Evolutionary conservation across 78 protist genomes (phyloP).

Genomic region (Guillardia theta): DNA sequence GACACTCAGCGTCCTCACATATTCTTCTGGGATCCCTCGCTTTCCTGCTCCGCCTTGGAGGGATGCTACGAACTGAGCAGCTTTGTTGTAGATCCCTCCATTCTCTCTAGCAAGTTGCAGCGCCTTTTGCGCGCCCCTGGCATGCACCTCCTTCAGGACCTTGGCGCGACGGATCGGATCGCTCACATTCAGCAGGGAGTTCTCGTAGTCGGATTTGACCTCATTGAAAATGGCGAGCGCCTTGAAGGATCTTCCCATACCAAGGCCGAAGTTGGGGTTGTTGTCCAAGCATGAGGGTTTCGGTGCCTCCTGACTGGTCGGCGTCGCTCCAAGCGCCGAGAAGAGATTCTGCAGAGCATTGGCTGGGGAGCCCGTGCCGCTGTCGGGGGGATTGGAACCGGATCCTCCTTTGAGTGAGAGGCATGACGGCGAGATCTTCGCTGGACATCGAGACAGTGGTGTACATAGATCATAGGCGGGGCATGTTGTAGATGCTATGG

Average conservation of each 20-base stretch:
- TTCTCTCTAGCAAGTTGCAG: neutral
- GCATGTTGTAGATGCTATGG: too few relatives aligned
- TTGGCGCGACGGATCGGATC: neutral
- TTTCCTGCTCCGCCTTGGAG: neutral
- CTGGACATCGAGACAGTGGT: too few relatives aligned
- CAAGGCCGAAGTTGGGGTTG: neutral
- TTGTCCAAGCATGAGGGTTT: neutral
- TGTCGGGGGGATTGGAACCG: too few relatives aligned
- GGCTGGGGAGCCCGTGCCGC: too few relatives aligned
- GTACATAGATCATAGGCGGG: too few relatives aligned
- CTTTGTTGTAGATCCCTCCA: constrained; percentile 31
- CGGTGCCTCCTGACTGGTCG: neutral
- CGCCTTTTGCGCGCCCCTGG: neutral
- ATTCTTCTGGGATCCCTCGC: neutral
- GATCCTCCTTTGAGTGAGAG: too few relatives aligned
- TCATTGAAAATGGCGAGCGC: neutral
- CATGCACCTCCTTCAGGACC: neutral
- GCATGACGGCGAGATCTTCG: too few relatives aligned
- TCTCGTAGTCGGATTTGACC: neutral
- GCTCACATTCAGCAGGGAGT: neutral
- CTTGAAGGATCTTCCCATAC: neutral
- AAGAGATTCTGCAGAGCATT: neutral
- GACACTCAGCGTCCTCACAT: neutral
- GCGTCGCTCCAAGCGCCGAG: neutral
- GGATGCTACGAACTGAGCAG: constrained; percentile 23